phyloP scores from a whole-genome alignment of 768 basidiomycete genomes.

The Rhizopogon vulgaris region DNA sequence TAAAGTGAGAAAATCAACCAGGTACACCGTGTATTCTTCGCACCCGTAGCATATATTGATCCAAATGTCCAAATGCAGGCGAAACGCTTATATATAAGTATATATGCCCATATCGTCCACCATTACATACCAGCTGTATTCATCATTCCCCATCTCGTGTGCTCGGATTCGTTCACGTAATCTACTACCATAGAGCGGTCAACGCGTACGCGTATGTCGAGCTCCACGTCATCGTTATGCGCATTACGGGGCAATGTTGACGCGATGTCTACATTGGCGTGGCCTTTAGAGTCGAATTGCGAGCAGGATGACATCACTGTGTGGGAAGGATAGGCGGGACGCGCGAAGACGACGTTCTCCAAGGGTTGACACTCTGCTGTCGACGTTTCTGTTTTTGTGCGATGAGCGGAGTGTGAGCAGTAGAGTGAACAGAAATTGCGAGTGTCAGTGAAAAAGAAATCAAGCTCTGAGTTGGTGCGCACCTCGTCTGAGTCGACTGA shows the following conservation, averaged over 20 bases:
- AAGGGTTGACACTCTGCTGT: constrained; percentile 17
- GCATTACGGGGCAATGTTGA: constrained; percentile 1
- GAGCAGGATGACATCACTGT: constrained; percentile 18
- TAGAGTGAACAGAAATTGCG: too few species aligned
- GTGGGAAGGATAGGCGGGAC: constrained; percentile 4
- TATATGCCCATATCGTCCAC: too few species aligned
- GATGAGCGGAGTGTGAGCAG: not conserved
- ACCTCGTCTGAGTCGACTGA: constrained; percentile 44
- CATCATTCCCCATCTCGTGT: constrained; percentile 7
- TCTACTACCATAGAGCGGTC: constrained; percentile 25
- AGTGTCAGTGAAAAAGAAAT: not conserved
- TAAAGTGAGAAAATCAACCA: too few species aligned
- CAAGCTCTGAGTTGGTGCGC: constrained; percentile 4
- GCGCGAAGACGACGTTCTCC: constrained; percentile 23
- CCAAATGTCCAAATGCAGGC: too few species aligned
- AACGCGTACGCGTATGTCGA: constrained; percentile 25
- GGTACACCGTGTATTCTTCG: too few species aligned
- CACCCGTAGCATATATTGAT: too few species aligned
- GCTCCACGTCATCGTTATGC: constrained; percentile 13
- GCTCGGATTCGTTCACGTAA: constrained; percentile 7
- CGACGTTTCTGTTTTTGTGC: constrained; percentile 14
- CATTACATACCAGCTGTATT: not conserved
- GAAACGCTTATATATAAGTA: too few species aligned
- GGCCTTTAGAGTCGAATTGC: constrained; percentile 11
- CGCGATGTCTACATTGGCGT: constrained; percentile 15